Conservation (phyloP, 225 moss, liverwort and hornwort genomes). For the Pseudoscleropodium purum region DNA sequence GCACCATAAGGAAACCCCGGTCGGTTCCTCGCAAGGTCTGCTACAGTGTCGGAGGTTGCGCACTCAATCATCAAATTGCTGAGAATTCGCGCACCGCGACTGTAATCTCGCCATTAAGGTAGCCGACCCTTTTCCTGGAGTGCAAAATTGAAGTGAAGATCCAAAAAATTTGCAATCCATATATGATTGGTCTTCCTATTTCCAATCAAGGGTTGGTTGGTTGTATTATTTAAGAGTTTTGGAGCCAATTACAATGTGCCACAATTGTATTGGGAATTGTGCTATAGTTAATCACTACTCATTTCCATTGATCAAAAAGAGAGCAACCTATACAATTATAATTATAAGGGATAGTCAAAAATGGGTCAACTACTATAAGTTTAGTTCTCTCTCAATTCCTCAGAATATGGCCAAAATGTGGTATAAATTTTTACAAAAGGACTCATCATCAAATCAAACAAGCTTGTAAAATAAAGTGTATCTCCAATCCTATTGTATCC, state of each 20-base stretch:
- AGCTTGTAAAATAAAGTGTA: background rate
- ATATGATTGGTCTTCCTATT: too few species aligned
- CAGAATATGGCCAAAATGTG: background rate
- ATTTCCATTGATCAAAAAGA: too few species aligned
- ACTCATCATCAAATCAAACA: background rate
- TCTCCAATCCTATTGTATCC: rapidly evolving
- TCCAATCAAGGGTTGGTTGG: too few species aligned
- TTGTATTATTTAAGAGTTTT: too few species aligned
- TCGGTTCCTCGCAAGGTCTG: too few species aligned
- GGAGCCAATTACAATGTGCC: too few species aligned
- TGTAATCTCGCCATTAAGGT: background rate
- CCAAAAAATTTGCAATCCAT: too few species aligned
- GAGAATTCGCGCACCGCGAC: background rate
- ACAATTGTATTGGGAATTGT: too few species aligned
- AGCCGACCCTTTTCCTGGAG: too few species aligned
- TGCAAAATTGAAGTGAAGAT: too few species aligned
- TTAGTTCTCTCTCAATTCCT: background rate
- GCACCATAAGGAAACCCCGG: background rate
- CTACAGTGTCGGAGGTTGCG: background rate
- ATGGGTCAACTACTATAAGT: background rate
- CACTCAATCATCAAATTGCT: background rate
- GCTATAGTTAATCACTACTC: too few species aligned
- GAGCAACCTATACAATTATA: too few species aligned
- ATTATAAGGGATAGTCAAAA: background rate
- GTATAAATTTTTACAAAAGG: background rate